Evolutionary conservation across 768 basidiomycete species (phyloP).

Genomic region (Suillus sp.): DNA sequence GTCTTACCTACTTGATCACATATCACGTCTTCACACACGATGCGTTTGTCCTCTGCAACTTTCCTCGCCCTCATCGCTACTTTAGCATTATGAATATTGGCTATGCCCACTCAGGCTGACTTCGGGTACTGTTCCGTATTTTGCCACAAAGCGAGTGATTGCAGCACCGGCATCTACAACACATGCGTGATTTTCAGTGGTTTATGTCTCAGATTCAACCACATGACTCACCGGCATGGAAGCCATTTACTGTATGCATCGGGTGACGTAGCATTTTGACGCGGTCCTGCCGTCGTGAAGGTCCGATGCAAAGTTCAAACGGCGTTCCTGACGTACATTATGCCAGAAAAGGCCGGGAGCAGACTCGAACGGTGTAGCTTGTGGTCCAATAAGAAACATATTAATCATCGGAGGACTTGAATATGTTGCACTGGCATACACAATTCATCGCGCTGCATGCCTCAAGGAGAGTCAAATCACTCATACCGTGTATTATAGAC

Average conservation of each 20-base stretch:
- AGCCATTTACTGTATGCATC: neutral
- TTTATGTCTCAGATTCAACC: neutral
- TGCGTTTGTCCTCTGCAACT: neutral
- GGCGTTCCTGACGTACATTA: no score
- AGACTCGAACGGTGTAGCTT: no score
- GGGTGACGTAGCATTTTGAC: no score
- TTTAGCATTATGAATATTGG: neutral
- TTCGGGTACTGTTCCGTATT: neutral
- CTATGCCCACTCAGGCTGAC: neutral
- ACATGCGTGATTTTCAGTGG: neutral
- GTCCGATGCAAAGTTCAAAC: no score
- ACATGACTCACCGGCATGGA: neutral
- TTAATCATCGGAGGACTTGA: no score
- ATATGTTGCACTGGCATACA: no score
- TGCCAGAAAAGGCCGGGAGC: no score
- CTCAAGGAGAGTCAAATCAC: no score
- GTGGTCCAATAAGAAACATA: no score
- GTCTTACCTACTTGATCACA: neutral
- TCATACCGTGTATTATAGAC: no score
- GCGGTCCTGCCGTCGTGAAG: no score
- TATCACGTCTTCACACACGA: neutral
- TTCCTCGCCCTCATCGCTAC: neutral
- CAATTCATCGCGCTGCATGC: no score
- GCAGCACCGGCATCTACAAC: neutral
- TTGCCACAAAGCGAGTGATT: neutral